These are phyloP conservation scores for Hericium rajendrae DNA, from an alignment of 768 basidiomycete species.

Conservation along the genomic window DNA sequence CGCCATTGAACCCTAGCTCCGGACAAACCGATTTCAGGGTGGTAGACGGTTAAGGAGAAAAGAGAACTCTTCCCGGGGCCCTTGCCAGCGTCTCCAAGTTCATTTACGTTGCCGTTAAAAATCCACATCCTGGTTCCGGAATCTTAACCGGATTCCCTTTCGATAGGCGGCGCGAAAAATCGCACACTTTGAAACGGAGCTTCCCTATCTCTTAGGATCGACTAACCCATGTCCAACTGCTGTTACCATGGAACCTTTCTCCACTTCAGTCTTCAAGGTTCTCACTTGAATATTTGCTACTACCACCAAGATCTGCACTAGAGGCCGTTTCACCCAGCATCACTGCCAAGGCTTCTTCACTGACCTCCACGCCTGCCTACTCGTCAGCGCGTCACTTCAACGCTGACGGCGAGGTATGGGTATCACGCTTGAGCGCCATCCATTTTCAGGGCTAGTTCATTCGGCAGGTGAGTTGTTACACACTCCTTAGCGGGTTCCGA, in stretches of 20 bases:
- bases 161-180: no score
- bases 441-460: slow-evolving; percentile 88
- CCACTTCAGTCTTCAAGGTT: slow-evolving; percentile 84
- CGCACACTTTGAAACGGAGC: no score
- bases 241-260: slow-evolving; percentile 84
- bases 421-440: slow-evolving; percentile 83
- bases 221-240: slow-evolving; percentile 82
- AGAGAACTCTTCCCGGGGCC: no score
- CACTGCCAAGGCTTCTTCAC: slow-evolving; percentile 72
- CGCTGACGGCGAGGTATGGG: slow-evolving; percentile 76
- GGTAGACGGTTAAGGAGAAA: no score
- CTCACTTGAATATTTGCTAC: slow-evolving; percentile 85
- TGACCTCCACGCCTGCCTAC: slow-evolving; percentile 72
- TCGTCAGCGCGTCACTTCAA: slow-evolving; percentile 63
- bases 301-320: slow-evolving; percentile 85
- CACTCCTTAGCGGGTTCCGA: slow-evolving; percentile 80
- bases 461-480: slow-evolving; percentile 87
- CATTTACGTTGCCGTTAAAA: no score
- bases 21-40: no score
- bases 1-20: no score
- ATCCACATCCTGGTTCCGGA: no score
- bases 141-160: no score
- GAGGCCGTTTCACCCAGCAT: slow-evolving; percentile 67
- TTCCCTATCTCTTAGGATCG: no score
- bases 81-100: no score